Base-by-base conservation (phyloP, 2,329 filamentous ascomycete genomes). In the Aureobasidium melanogenum region DNA sequence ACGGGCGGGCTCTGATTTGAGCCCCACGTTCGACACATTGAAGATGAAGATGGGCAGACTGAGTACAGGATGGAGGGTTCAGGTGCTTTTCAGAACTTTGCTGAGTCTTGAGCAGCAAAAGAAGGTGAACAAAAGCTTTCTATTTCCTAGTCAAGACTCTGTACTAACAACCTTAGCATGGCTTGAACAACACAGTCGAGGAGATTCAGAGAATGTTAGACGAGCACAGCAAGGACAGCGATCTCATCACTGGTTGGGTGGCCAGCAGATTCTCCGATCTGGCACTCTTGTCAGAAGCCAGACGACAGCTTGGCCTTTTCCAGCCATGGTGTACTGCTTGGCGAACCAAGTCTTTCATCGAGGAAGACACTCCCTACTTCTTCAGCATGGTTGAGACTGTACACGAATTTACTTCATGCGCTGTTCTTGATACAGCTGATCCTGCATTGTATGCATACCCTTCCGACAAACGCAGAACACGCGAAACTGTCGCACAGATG, bases 401-500 rank as follows among this genome's bases (percentile, higher is more conserved):
- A 26, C 41, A 46, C 19, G 54, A 57, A 15, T 46, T 57, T 14
- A 57, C 38, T 17, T 26, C 22, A 7, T 57, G 54, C 15, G 39
- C 39, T 38, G 41, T 28, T 2, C 41, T 57, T 41, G 36, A 57
- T 10, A 28, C 28, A 22, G 54, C 54, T 0, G 69, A 71, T 0
- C 69, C 70, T 3, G 70, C 70, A 1, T 76, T 69, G 58, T 82
- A 84, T 61, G 62, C 63, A 44, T 84, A 76, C 73, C 82, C 77
- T 55, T 73, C 73, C 5, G 72, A 78, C 2, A 82, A 79, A 64
- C 76, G 73, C 10, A 74, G 75, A 1, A 82, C 72, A 1, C 74
- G 73, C 58, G 74, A 77, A 14, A 83, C 74, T 19, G 72, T 77
- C 0, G 72, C 76, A 5, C 67, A 68, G 0, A 73, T 84, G 68